Evolutionary conservation across 352 stramenopile genomes (phyloP).

Genomic region (Pythium sp.): DNA sequence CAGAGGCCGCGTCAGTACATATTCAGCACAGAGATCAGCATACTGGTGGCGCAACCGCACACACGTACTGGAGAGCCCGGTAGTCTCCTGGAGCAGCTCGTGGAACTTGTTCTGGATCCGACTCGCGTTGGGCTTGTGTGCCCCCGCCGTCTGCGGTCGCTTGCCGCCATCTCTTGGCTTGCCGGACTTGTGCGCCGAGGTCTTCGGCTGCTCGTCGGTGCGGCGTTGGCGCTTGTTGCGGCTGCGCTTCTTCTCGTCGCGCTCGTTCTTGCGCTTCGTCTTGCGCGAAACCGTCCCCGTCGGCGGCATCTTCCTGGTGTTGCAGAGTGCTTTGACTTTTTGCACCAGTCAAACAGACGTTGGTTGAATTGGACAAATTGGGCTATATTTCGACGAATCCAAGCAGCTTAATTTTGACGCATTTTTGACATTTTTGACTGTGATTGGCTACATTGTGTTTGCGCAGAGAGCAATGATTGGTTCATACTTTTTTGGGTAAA

Average conservation of each 20-base stretch:
- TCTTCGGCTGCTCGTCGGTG: neutral
- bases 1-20: neutral
- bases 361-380: neutral
- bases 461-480: too few relatives aligned
- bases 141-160: slow-evolving; percentile 11
- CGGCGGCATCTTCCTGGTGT: slow-evolving; percentile 20
- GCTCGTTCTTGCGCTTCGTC: slow-evolving; percentile 75
- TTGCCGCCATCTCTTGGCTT: slow-evolving; percentile 9
- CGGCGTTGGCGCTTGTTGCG: slow-evolving; percentile 61
- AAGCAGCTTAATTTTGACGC: too few relatives aligned
- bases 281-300: slow-evolving; percentile 48
- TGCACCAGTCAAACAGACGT: slow-evolving; percentile 10
- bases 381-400: neutral
- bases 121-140: slow-evolving; percentile 6
- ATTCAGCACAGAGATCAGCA: neutral
- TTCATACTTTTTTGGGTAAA: too few relatives aligned
- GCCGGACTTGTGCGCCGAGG: slow-evolving; percentile 12
- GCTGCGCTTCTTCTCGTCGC: slow-evolving; percentile 73
- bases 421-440: too few relatives aligned
- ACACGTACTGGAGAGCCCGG: slow-evolving; percentile 31
- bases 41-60: neutral
- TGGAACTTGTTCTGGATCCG: slow-evolving; percentile 76
- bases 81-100: slow-evolving; percentile 70
- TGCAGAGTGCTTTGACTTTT: slow-evolving; percentile 1
- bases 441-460: too few relatives aligned